These are phyloP conservation scores for Cercophora newfieldiana DNA, from an alignment of 495 filamentous ascomycete genomes.

Conservation along the genomic window DNA sequence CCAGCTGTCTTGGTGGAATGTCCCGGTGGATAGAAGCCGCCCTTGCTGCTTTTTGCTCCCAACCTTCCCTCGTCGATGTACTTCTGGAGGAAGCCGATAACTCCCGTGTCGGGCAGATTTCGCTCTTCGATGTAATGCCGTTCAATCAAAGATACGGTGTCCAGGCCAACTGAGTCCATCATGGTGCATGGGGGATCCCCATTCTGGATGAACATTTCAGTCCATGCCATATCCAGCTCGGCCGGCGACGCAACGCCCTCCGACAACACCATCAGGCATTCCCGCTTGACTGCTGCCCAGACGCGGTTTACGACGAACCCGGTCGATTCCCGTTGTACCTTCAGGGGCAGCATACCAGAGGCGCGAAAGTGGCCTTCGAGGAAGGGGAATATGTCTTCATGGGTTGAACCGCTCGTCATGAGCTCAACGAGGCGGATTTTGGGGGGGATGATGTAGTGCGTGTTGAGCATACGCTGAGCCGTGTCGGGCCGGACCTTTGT, in stretches of 20 bases:
- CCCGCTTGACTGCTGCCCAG: conserved; percentile 59
- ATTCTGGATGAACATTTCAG: conserved; percentile 36
- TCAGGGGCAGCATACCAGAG: conserved; percentile 45
- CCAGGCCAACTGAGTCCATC: conserved; percentile 47
- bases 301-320: conserved; percentile 61
- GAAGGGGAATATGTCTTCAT: conserved; percentile 43
- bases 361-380: conserved; percentile 38
- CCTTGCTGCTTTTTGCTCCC: conserved; percentile 31
- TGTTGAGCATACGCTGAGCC: conserved; percentile 44
- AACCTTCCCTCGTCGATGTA: conserved; percentile 46
- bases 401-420: conserved; percentile 57
- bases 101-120: conserved; percentile 32
- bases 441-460: conserved; percentile 57
- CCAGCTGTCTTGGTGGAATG: conserved; percentile 24
- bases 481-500: conserved; percentile 40
- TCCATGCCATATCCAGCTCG: conserved; percentile 51
- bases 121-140: conserved; percentile 48
- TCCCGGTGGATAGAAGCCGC: conserved; percentile 31
- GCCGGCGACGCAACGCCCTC: conserved; percentile 50
- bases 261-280: conserved; percentile 50
- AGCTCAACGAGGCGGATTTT: conserved; percentile 50
- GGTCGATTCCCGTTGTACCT: conserved; percentile 48
- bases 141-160: conserved; percentile 49
- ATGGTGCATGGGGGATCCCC: conserved; percentile 24
- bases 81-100: conserved; percentile 40